Evolutionary conservation across 257 asterid genomes (phyloP).

Genomic region (Solanum etuberosum): DNA sequence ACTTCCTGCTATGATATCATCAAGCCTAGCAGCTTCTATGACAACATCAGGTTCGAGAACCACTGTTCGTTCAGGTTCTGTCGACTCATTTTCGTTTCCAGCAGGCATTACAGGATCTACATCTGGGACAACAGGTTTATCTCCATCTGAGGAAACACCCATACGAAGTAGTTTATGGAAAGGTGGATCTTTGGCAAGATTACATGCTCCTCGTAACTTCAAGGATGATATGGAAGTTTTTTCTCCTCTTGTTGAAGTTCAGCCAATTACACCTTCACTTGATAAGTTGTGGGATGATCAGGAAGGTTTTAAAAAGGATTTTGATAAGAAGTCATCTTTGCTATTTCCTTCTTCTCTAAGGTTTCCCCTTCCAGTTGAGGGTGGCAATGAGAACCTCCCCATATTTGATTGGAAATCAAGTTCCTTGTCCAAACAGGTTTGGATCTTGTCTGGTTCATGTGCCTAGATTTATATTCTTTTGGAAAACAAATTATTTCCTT

Average conservation of each 20-base stretch:
- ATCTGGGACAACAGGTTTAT: constrained; percentile 29
- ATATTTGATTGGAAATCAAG: constrained; percentile 65
- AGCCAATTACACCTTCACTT: constrained; percentile 83
- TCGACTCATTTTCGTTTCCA: constrained; percentile 46
- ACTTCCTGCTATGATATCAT: constrained; percentile 72
- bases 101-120: constrained; percentile 32
- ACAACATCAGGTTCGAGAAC: constrained; percentile 51
- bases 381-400: constrained; percentile 44
- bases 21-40: constrained; percentile 42
- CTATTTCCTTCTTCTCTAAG: constrained; percentile 56
- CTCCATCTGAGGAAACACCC: constrained; percentile 64
- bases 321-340: constrained; percentile 45
- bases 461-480: background rate
- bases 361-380: constrained; percentile 61
- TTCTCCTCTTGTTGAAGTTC: constrained; percentile 94
- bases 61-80: constrained; percentile 51
- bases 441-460: constrained; percentile 1
- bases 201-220: constrained; percentile 78
- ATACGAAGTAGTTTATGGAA: constrained; percentile 49
- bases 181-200: constrained; percentile 56
- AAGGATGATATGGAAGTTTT: constrained; percentile 99
- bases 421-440: constrained; percentile 61
- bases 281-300: constrained; percentile 66
- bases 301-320: constrained; percentile 52
- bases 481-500: background rate